Percentiles rank a stretch among this genome's conserved stretches.
phyloP scores from a whole-genome alignment of 2,329 filamentous ascomycete species.

The Phyllosticta citriasiana region DNA sequence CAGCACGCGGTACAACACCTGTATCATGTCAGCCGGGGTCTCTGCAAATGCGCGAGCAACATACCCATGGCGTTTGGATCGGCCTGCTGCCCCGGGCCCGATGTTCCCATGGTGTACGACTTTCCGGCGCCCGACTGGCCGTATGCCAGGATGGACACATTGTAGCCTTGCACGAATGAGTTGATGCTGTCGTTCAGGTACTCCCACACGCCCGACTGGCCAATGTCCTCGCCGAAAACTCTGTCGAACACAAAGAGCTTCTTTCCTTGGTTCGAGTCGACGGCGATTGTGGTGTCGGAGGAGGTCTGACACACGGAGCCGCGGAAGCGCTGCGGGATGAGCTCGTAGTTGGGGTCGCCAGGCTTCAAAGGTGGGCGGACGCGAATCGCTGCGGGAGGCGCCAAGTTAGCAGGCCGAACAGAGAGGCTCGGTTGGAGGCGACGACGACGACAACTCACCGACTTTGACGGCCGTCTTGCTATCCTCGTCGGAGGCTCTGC shows the following conservation, averaged over 20 bases:
- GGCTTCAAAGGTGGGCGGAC: conserved; percentile 78
- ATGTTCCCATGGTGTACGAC: conserved; percentile 98
- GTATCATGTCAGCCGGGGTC: conserved; percentile 5
- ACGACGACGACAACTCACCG: conserved; percentile 51
- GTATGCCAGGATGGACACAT: conserved; percentile 94
- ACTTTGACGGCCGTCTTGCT: conserved; percentile 89
- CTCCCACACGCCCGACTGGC: conserved; percentile 87
- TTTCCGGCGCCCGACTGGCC: conserved; percentile 97
- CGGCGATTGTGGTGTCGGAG: conserved; percentile 71
- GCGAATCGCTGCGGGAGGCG: conserved; percentile 60
- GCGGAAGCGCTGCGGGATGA: conserved; percentile 93
- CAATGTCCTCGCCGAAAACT: conserved; percentile 74
- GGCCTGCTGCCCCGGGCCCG: conserved; percentile 67
- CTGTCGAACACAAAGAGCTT: conserved; percentile 96
- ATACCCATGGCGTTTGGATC: conserved; percentile 67
- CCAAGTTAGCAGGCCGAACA: conserved; percentile 16
- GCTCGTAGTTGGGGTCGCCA: conserved; percentile 81
- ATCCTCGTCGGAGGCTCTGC: conserved; percentile 84
- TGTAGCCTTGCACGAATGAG: conserved; percentile 92
- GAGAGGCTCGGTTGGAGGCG: conserved; percentile 7
- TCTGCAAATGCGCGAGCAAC: conserved; percentile 24
- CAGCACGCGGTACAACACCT: conserved; percentile 95
- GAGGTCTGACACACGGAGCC: conserved; percentile 84
- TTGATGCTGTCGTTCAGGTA: conserved; percentile 84
- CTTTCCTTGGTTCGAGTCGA: conserved; percentile 76